phyloP scores from a whole-genome alignment of 345 rosid species.

The Pistacia vera region DNA sequence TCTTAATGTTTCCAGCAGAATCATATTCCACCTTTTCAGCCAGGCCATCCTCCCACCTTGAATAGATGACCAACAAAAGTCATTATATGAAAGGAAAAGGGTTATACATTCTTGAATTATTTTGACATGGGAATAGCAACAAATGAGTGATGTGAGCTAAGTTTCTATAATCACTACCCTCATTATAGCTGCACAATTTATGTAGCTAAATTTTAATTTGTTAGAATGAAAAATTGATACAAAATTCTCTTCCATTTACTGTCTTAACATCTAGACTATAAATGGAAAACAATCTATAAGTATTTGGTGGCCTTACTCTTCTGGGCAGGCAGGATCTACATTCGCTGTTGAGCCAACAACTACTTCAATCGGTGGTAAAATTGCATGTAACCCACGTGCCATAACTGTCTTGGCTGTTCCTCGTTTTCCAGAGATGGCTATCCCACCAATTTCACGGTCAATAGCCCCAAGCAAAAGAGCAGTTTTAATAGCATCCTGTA shows the following conservation, averaged over 20 bases:
- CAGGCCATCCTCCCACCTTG: conserved; percentile 94
- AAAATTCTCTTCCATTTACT: background rate
- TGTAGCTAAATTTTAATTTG: conserved; percentile 6
- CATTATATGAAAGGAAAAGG: conserved; percentile 3
- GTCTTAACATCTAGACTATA: background rate
- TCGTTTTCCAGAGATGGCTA: conserved; percentile 85
- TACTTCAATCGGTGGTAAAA: conserved; percentile 93
- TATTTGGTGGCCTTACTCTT: conserved; percentile 56
- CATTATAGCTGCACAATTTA: background rate
- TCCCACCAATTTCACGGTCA: conserved; percentile 94
- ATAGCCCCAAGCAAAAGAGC: conserved; percentile 92
- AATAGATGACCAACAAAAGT: conserved; percentile 25
- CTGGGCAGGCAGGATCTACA: conserved; percentile 82
- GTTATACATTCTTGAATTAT: background rate
- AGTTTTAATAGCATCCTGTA: conserved; percentile 91
- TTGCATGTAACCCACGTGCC: conserved; percentile 92
- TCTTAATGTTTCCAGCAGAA: conserved; percentile 61
- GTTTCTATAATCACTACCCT: background rate
- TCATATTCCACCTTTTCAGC: conserved; percentile 55
- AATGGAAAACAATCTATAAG: background rate
- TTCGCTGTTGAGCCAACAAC: conserved; percentile 81
- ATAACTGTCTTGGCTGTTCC: conserved; percentile 94
- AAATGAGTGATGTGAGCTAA: background rate
- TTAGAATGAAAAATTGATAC: background rate
- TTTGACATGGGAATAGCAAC: background rate